Evolutionary conservation across 2,329 filamentous ascomycete genomes (phyloP), one percentile per base, ranked within the genome.

Genomic region (Chaetomium sp.): DNA sequence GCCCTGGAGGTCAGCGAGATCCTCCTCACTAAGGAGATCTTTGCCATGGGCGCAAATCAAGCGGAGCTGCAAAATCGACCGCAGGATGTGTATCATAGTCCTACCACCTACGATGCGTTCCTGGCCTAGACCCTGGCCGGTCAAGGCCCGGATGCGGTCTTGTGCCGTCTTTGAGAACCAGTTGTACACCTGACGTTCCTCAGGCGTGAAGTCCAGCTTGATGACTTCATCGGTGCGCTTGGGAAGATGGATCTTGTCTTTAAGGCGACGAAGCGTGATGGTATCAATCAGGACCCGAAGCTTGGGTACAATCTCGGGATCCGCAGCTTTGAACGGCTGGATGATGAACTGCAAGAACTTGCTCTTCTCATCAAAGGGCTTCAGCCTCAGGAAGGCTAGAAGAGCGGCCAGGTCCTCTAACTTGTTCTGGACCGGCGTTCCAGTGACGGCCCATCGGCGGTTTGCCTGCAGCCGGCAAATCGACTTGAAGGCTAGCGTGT

Each of bases 391-490:
- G 66, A 97, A 97, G 36, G 86, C 88, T 56, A 96, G 84, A 2
- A 97, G 76, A 1, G 92, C 88, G 11, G 89, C 88, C 27, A 97
- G 78, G 68, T 99, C 94, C 61, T 95, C 91, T 2, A 97, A 78
- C 4, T 89, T 86, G 67, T 99, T 99, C 71, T 97, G 92, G 7
- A 97, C 89, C 0, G 91, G 94, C 0, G 94, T 97, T 53, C 92
- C 94, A 0, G 94, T 97, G n/a, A 97, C 89, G 2, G 91, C 92
- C 94, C 94, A 99, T 37, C 91, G 86, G 36, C 91, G 84, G 66
- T 88, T 81, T 2, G 91, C 89, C 58, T 88, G 80, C 2, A 97
- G 76, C 19, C 83, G 81, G 61, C 90, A 91, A 19, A 94, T 89
- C 3, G 89, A 89, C 68, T 91, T 90, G 53, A 91, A 95, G 62